Percentiles rank a stretch among this genome's conserved stretches.
These are phyloP conservation scores for Ehretia macrophylla DNA, from an alignment of 257 asterid genomes.

Conservation along the genomic window DNA sequence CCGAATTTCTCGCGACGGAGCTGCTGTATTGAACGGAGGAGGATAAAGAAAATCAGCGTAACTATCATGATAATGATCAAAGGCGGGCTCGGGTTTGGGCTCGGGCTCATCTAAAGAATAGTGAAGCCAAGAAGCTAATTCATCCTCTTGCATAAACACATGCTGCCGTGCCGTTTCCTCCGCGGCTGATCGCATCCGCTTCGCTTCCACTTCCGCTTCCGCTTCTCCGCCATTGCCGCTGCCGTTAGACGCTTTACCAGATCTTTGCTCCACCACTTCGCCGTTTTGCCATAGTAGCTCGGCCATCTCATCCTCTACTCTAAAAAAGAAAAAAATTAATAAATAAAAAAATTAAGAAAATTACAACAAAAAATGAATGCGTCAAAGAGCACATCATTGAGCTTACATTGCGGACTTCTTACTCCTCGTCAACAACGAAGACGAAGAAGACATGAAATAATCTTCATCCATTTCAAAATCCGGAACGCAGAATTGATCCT, in stretches of 20 bases:
- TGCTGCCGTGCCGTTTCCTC: slow-evolving; percentile 35
- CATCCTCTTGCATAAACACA: slow-evolving; percentile 79
- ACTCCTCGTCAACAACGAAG: slow-evolving; percentile 8
- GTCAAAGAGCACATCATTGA: not conserved
- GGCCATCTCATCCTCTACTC: slow-evolving; percentile 48
- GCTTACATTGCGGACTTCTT: slow-evolving; percentile 46
- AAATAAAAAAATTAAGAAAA: slow-evolving; percentile 13
- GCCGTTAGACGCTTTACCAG: slow-evolving; percentile 35
- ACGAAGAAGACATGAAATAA: slow-evolving; percentile 29
- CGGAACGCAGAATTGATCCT: slow-evolving; percentile 30
- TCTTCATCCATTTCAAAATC: slow-evolving; percentile 53
- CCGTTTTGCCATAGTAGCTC: slow-evolving; percentile 78
- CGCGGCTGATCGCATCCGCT: slow-evolving; percentile 40
- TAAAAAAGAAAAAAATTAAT: slow-evolving; percentile 21
- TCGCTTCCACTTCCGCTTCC: slow-evolving; percentile 1
- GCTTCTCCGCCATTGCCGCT: slow-evolving; percentile 5
- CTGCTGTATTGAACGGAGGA: slow-evolving; percentile 25
- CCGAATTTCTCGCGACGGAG: slow-evolving; percentile 18
- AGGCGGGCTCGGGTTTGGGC: slow-evolving; percentile 21
- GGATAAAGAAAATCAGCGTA: slow-evolving; percentile 59
- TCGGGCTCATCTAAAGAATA: slow-evolving; percentile 65
- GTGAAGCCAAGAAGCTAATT: slow-evolving; percentile 85
- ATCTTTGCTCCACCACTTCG: slow-evolving; percentile 54
- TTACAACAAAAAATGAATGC: not conserved
- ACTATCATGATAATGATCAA: slow-evolving; percentile 32